These are phyloP conservation scores for Oenanthe sinensis DNA, from an alignment of 129 eudicot species.

Conservation along the genomic window DNA sequence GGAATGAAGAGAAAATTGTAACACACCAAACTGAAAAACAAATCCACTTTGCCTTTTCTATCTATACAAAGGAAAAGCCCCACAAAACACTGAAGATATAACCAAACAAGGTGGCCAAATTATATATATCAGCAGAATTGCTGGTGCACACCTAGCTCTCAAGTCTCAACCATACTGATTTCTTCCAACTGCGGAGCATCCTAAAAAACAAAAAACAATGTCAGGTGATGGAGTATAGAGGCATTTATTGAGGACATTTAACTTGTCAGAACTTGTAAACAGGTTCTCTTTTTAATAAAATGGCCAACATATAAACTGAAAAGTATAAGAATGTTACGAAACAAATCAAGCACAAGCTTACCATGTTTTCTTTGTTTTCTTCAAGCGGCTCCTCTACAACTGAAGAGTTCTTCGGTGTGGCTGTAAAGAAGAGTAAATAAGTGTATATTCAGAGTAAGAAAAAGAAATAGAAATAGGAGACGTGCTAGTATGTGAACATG, in stretches of 20 bases:
- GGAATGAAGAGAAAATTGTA: constrained; percentile 9
- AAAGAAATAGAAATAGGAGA: not conserved
- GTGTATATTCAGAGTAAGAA: not conserved
- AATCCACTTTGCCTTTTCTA: constrained; percentile 19
- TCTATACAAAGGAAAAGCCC: constrained; percentile 55
- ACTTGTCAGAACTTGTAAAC: not conserved
- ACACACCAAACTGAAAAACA: constrained; percentile 28
- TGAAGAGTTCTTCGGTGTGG: constrained; percentile 15
- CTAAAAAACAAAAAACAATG: constrained; percentile 19
- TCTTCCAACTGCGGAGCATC: constrained; percentile 42
- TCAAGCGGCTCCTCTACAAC: constrained; percentile 27
- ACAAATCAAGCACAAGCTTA: constrained; percentile 1
- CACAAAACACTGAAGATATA: constrained; percentile 45
- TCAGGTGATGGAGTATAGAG: not conserved
- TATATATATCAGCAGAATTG: constrained; percentile 12
- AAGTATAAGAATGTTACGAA: not conserved
- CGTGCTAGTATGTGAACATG: not conserved
- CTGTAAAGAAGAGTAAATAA: constrained; percentile 19
- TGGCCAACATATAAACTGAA: not conserved
- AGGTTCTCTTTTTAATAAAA: not conserved
- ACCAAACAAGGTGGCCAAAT: constrained; percentile 26
- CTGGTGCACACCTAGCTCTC: constrained; percentile 15
- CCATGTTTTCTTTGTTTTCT: constrained; percentile 86
- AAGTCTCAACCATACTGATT: constrained; percentile 24
- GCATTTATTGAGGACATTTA: not conserved